Evolutionary conservation across 208 protist genomes (phyloP).

Genomic region (Leishmania tropica): DNA sequence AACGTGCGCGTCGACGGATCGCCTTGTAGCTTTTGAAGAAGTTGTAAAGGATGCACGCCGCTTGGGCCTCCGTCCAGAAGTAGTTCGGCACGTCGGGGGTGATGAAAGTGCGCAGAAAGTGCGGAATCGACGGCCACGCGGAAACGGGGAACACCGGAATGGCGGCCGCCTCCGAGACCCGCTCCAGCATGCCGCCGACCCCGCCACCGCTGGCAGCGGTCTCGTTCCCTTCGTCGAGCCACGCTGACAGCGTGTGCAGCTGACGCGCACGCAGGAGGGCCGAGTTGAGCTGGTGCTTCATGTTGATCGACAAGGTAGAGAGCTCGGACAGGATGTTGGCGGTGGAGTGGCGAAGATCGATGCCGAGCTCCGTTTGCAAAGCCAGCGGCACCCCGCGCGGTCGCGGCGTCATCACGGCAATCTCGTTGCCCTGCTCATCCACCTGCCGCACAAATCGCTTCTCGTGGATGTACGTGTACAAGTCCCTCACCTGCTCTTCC

Average conservation of each 20-base stretch:
- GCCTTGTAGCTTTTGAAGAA: conserved; percentile 51
- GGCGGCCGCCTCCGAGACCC: conserved; percentile 36
- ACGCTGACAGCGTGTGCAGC: conserved; percentile 48
- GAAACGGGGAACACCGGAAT: conserved; percentile 55
- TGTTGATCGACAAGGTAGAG: conserved; percentile 60
- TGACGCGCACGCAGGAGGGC: conserved; percentile 62
- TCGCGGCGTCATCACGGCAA: conserved; percentile 54
- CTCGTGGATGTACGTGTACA: conserved; percentile 74
- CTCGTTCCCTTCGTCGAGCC: conserved; percentile 48
- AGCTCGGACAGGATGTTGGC: conserved; percentile 66
- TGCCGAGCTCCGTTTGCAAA: conserved; percentile 72
- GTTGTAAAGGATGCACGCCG: conserved; percentile 44
- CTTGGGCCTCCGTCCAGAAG: conserved; percentile 50
- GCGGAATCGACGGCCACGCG: conserved; percentile 57
- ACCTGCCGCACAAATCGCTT: conserved; percentile 52
- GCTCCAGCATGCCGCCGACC: conserved; percentile 40
- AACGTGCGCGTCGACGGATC: conserved; percentile 39
- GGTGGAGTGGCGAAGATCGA: conserved; percentile 71
- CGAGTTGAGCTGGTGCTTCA: conserved; percentile 83
- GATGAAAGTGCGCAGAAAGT: conserved; percentile 71
- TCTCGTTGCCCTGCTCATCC: conserved; percentile 24
- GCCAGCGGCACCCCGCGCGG: conserved; percentile 71
- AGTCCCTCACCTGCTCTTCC: conserved; percentile 47
- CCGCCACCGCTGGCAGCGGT: conserved; percentile 3
- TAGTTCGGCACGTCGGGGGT: conserved; percentile 63